Evolutionary conservation across 1,139 yeast genomes (phyloP).

Genomic region (Yarrowia galli): DNA sequence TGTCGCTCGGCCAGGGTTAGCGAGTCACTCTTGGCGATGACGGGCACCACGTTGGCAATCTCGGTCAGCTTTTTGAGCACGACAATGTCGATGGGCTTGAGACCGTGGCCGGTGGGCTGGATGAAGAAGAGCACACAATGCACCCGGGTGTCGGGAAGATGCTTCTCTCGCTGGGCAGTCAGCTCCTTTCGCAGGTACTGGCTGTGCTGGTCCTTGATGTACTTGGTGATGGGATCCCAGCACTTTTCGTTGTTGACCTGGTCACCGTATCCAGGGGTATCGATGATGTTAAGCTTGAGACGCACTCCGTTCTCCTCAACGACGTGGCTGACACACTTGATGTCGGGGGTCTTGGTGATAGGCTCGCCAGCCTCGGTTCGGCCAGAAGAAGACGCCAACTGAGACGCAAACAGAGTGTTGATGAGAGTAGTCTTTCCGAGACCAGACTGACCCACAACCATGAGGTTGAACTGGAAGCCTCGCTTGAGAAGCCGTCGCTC

Average conservation of each 20-base stretch:
- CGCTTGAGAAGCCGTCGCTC: constrained; percentile 89
- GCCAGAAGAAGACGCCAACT: constrained; percentile 75
- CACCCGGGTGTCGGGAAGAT: constrained; percentile 88
- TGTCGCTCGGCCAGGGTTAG: constrained; percentile 85
- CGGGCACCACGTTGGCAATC: constrained; percentile 92
- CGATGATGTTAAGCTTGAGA: constrained; percentile 84
- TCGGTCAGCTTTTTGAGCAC: constrained; percentile 87
- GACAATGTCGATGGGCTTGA: constrained; percentile 80
- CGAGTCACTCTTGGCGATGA: constrained; percentile 92
- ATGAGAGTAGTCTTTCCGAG: constrained; percentile 91
- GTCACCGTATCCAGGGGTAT: constrained; percentile 98
- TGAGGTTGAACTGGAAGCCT: constrained; percentile 92
- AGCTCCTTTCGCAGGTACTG: constrained; percentile 92
- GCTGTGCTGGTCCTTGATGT: constrained; percentile 95
- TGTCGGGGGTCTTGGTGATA: constrained; percentile 86
- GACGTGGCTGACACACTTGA: constrained; percentile 72
- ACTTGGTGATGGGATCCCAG: constrained; percentile 96
- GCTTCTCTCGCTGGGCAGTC: constrained; percentile 91
- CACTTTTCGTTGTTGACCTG: constrained; percentile 92
- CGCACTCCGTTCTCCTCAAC: constrained; percentile 86
- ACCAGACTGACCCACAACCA: constrained; percentile 94
- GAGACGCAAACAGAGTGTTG: constrained; percentile 88
- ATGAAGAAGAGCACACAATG: constrained; percentile 92
- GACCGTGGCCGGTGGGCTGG: constrained; percentile 83
- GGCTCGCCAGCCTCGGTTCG: constrained; percentile 72